A percentile compares a stretch with the other conserved stretches of the same genome.
Evolutionary conservation across 108 stramenopile genomes (phyloP).

Genomic region (Nannochloropsis oceanica): DNA sequence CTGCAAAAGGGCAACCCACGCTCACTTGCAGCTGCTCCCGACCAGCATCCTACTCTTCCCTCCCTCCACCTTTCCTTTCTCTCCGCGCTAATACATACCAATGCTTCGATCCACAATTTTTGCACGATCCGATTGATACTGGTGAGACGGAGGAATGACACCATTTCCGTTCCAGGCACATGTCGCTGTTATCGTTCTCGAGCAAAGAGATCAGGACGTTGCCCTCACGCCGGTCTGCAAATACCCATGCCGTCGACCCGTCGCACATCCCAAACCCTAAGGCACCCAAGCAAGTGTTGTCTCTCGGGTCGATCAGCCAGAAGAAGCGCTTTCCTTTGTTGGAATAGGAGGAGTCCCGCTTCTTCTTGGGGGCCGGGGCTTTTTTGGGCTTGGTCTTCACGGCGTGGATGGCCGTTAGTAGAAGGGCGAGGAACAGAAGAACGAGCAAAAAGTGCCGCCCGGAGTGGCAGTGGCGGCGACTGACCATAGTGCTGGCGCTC

Average conservation of each 20-base stretch:
- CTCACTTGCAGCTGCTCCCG: too few species aligned
- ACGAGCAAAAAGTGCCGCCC: too few species aligned
- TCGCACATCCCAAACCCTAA: neutral
- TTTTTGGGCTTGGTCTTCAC: neutral
- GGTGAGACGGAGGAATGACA: neutral
- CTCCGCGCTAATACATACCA: neutral
- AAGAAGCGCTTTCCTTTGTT: neutral
- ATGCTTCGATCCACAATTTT: neutral
- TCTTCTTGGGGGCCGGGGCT: neutral
- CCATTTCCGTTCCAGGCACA: neutral
- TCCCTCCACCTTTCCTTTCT: neutral
- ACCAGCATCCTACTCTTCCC: too few species aligned
- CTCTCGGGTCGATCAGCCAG: neutral
- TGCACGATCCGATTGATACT: neutral
- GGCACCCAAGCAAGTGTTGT: neutral
- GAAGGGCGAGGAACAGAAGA: too few species aligned
- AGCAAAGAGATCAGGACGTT: neutral
- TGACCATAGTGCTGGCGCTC: too few species aligned
- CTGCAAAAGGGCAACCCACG: too few species aligned
- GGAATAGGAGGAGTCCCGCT: neutral
- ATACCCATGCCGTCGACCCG: neutral
- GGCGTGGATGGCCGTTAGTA: too few species aligned
- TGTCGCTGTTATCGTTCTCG: neutral
- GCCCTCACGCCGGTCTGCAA: neutral
- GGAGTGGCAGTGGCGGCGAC: too few species aligned